Evolutionary conservation across 2,329 filamentous ascomycete genomes (phyloP), one percentile per base, ranked within the genome.

Genomic region (Aspergillus fumigatiaffinis): DNA sequence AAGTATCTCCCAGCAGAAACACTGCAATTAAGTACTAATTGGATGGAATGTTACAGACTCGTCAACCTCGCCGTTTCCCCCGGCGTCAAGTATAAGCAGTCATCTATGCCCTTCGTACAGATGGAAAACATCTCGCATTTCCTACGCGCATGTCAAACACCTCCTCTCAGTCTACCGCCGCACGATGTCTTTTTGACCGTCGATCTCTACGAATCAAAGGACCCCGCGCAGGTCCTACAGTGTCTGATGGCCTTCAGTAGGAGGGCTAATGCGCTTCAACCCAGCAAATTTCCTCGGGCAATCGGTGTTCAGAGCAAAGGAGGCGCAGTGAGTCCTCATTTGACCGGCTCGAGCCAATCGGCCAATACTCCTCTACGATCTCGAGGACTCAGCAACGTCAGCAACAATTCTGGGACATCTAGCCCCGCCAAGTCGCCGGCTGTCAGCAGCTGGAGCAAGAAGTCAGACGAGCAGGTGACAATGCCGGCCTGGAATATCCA

Each of bases 81-180:
- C 0, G 88, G 88, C 32, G 84, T 96, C 76, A 91, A 88, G 73
- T 97, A 89, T 83, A 97, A 97, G 77, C 82, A 88, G 71, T 96
- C 92, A 1, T 78, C 86, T 44, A 97, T 97, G 93, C 94, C 94
- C 0, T 99, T 99, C 72, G 93, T 97, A 44, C 94, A 99, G 76
- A 97, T 97, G 92, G 94, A 99, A 75, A 99, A 99, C 73, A 97
- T 99, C 70, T 95, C 92, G 4, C 91, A 96, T 71, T 99, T 97
- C 77, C 85, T 99, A 54, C 87, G 85, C 69, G 92, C 91, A 59
- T 96, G 92, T 79, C 90, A 96, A 75, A 80, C 84, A 52, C 85
- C 90, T 26, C 94, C 94, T 0, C 80, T 99, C 53, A 92, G 87
- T 74, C 86, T 99, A 58, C 92, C 91, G 57, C 87, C 92, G 49